Evolutionary conservation across 2,329 filamentous ascomycete genomes (phyloP).

Genomic region (Ophiostoma sp.): DNA sequence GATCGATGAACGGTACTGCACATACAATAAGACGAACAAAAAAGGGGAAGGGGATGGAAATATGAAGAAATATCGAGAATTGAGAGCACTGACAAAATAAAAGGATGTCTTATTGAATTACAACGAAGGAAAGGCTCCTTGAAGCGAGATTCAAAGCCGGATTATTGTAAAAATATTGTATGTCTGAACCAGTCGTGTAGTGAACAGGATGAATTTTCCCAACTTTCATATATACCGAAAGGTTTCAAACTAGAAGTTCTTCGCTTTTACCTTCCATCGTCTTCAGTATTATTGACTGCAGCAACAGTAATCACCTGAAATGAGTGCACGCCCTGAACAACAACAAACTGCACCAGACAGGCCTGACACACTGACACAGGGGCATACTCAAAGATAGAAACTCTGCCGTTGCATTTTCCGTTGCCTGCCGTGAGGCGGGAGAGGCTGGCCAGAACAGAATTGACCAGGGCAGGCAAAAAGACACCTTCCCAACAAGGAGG

Average conservation of each 20-base stretch:
- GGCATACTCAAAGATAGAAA: neutral
- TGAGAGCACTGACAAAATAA: no score
- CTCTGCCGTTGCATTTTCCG: neutral
- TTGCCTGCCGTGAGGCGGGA: neutral
- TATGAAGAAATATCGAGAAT: neutral
- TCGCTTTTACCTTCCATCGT: no score
- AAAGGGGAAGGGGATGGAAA: neutral
- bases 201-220: no score
- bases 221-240: no score
- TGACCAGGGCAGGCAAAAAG: neutral
- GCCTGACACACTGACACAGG: conserved; percentile 6
- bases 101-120: no score
- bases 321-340: neutral
- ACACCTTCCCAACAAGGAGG: neutral
- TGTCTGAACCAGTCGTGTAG: no score
- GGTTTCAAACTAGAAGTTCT: no score
- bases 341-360: neutral
- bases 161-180: no score
- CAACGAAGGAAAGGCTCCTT: no score
- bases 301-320: neutral
- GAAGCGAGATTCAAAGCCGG: no score
- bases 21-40: neutral
- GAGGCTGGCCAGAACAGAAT: neutral
- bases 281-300: neutral
- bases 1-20: neutral